Percentiles rank a stretch among this genome's conserved stretches.
Conservation (phyloP, 148 eudicot species). For the Oxyria digyna region DNA sequence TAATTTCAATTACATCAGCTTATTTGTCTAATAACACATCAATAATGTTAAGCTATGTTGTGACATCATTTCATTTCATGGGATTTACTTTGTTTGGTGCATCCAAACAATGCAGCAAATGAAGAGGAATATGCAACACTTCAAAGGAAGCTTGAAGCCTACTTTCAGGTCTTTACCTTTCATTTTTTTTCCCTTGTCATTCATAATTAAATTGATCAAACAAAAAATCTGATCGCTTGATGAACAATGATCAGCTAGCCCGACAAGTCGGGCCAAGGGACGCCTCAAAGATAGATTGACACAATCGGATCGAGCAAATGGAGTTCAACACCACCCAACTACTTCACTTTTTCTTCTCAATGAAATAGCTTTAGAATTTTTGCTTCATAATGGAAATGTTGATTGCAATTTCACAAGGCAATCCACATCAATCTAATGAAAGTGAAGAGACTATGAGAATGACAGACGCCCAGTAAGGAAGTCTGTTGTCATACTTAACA, state of each 20-base stretch:
- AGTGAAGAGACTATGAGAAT: too few species aligned
- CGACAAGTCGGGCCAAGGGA: slow-evolving; percentile 8
- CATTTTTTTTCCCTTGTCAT: neutral
- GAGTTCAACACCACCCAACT: too few species aligned
- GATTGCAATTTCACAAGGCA: too few species aligned
- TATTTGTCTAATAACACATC: too few species aligned
- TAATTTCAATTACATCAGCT: slow-evolving; percentile 21
- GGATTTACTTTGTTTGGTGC: slow-evolving; percentile 21
- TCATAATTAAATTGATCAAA: neutral
- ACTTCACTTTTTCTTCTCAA: too few species aligned
- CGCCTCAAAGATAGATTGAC: neutral
- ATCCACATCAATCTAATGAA: too few species aligned
- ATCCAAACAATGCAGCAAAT: slow-evolving; percentile 45
- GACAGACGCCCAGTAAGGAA: too few species aligned
- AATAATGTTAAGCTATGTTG: neutral
- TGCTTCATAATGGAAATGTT: too few species aligned
- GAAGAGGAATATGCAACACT: slow-evolving; percentile 51
- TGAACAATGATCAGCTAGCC: neutral
- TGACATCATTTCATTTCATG: too few species aligned
- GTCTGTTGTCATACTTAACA: too few species aligned
- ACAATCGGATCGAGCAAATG: too few species aligned
- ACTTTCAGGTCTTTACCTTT: slow-evolving; percentile 40
- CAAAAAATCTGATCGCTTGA: neutral
- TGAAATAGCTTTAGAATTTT: too few species aligned
- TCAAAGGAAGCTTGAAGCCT: slow-evolving; percentile 46